Base-by-base conservation (phyloP, 306 rosid genomes). In the Castanea mollissima region DNA sequence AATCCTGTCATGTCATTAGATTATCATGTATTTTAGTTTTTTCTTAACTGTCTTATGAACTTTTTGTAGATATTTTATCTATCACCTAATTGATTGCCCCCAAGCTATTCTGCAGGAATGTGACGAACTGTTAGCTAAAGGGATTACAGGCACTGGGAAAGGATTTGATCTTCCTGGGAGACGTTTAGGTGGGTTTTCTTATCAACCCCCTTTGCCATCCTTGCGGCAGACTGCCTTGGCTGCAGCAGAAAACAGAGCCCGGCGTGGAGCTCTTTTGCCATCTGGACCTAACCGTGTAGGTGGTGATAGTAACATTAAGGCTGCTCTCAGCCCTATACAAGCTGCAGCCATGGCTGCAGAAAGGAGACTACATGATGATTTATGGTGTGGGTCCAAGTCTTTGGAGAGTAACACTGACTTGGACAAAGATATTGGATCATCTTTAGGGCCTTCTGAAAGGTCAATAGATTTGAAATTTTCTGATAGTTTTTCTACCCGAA, bases 321-420 rank as follows among this genome's bases (percentile, higher is more conserved):
- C 79, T 8, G 82, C 80, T 83, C 76, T 90, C 71, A 87, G 90
- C 81, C 93, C 93, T 29, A 71, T 87, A 77, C 93, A 89, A 82
- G 91, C 93, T 81, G 90, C 90, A 57, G 91, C 91, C 41, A 86
- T 85, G 91, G 91, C 91, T 31, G 91, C 91, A 72, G 90, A 90
- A 82, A 84, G 90, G 83, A 84, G 93, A 86, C 72, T 86, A 65
- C 88, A 79, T 23, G 93, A 87, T 82, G 93, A 90, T 79, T 56
- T 80, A 73, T 90, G 93, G 93, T 90, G 93, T 78, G 90, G 90
- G 58, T 89, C 87, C 80, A 82, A 85, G 72, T 72, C 84, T 59
- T 5, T 18, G 27, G 78, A 70, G 63, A 59, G 79, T 64, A 75
- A 80, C 65, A 56, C 82, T 60, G 73, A n/a, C 34, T 32, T 78